Percentiles rank a stretch among this genome's conserved stretches.
These are phyloP conservation scores for Plasmodium malariae DNA, from an alignment of 169 alveolate genomes.

Conservation along the genomic window DNA sequence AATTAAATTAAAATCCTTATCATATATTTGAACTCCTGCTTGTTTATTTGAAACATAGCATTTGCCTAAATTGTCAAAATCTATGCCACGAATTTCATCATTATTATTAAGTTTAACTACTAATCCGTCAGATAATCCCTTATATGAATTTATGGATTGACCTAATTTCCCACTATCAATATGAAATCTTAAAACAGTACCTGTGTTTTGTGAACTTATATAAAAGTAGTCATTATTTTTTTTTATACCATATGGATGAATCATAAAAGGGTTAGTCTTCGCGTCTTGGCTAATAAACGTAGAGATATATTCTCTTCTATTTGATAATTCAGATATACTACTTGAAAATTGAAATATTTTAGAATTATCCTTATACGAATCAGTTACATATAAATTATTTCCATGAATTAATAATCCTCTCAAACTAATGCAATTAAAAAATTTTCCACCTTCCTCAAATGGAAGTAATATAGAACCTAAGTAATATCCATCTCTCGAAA, in stretches of 20 bases:
- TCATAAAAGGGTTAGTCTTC: conserved; percentile 63
- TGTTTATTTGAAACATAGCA: conserved; percentile 76
- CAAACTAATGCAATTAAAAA: conserved; percentile 59
- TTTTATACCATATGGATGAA: conserved; percentile 75
- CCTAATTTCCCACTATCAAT: conserved; percentile 29
- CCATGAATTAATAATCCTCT: conserved; percentile 71
- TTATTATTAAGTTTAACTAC: conserved; percentile 51
- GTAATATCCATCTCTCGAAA: conserved; percentile 76
- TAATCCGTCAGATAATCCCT: conserved; percentile 30
- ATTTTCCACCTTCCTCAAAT: conserved; percentile 70
- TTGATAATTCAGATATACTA: conserved; percentile 30
- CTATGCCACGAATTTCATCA: conserved; percentile 77
- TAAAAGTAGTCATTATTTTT: conserved; percentile 53
- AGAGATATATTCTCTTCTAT: conserved; percentile 62
- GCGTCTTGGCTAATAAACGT: conserved; percentile 46
- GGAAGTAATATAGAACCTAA: conserved; percentile 73
- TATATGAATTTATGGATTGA: conserved; percentile 1
- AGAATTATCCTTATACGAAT: conserved; percentile 60
- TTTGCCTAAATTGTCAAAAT: conserved; percentile 53
- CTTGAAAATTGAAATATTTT: conserved; percentile 62
- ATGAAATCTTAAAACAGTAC: conserved; percentile 63
- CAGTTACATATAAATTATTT: conserved; percentile 46
- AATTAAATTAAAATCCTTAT: conserved; percentile 59
- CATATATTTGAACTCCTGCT: conserved; percentile 70
- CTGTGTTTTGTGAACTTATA: conserved; percentile 74